Percentiles rank a stretch among this genome's conserved stretches.
Conservation (phyloP, 768 basidiomycete species). For the Rubroboletus pulcherrimus region DNA sequence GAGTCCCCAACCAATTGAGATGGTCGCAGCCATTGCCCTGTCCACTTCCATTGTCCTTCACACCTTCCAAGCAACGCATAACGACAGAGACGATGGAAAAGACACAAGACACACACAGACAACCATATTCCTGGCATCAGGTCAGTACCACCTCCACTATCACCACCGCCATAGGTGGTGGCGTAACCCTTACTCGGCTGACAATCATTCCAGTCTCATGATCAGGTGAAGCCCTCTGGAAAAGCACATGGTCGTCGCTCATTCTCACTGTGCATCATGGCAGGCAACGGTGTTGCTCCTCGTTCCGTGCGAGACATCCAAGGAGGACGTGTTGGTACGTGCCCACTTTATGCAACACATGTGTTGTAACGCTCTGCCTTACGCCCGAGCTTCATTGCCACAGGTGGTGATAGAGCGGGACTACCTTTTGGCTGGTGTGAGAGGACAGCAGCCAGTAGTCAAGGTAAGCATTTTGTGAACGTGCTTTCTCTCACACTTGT, state of each 20-base stretch:
- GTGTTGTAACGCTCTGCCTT: not conserved
- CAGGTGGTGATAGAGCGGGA: conserved; percentile 73
- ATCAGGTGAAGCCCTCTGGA: conserved; percentile 52
- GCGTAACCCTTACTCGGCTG: conserved; percentile 16
- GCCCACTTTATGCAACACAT: not conserved
- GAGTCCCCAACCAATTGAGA: conserved; percentile 19
- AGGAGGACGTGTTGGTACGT: conserved; percentile 68
- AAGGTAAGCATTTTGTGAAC: conserved; percentile 48
- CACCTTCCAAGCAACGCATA: conserved; percentile 12
- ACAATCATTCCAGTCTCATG: conserved; percentile 61
- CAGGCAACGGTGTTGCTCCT: conserved; percentile 76
- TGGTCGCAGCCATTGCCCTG: conserved; percentile 12
- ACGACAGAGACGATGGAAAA: conserved; percentile 23
- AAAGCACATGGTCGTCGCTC: conserved; percentile 9
- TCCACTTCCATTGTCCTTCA: conserved; percentile 9
- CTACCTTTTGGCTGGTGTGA: conserved; percentile 69
- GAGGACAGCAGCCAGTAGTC: conserved; percentile 63
- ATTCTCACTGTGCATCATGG: conserved; percentile 18
- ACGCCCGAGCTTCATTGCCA: not conserved
- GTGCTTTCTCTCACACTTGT: conserved; percentile 2
- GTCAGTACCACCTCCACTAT: conserved; percentile 36
- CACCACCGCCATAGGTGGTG: conserved; percentile 10
- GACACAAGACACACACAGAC: conserved; percentile 29
- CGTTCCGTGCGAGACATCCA: conserved; percentile 66
- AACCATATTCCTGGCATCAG: conserved; percentile 83